These are phyloP conservation scores for Neocatenulostroma microsporum DNA, from an alignment of 2,329 filamentous ascomycete genomes.

Conservation along the genomic window DNA sequence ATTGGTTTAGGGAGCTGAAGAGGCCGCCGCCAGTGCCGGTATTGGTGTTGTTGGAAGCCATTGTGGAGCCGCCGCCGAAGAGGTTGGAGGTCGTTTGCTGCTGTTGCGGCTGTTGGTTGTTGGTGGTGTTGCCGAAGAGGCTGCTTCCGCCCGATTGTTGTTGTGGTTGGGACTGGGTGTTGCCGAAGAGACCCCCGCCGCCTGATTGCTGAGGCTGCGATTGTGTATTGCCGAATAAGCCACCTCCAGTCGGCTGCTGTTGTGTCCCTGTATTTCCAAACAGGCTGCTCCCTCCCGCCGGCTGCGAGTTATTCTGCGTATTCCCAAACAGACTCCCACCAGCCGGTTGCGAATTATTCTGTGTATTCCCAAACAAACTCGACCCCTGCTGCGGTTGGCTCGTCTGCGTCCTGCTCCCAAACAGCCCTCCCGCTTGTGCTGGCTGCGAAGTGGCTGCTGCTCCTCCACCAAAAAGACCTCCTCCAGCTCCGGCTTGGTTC, in stretches of 20 bases:
- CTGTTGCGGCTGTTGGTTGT: slow-evolving; percentile 5
- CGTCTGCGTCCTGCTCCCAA: no score
- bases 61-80: slow-evolving; percentile 16
- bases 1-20: slow-evolving; percentile 14
- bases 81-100: neutral
- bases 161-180: slow-evolving; percentile 12
- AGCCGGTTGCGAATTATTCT: slow-evolving; percentile 7
- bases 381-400: slow-evolving; percentile 19
- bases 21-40: slow-evolving; percentile 19
- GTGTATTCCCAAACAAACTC: slow-evolving; percentile 23
- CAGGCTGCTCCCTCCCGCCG: slow-evolving; percentile 7
- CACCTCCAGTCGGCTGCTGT: slow-evolving; percentile 9
- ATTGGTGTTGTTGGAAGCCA: slow-evolving; percentile 20
- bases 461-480: slow-evolving; percentile 12
- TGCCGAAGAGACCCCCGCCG: slow-evolving; percentile 28
- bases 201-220: slow-evolving; percentile 9
- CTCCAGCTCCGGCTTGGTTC: slow-evolving; percentile 10
- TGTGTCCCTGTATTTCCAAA: slow-evolving; percentile 6
- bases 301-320: slow-evolving; percentile 13
- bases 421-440: slow-evolving; percentile 7
- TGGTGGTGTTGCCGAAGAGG: slow-evolving; percentile 15
- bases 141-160: slow-evolving; percentile 14
- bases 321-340: slow-evolving; percentile 26
- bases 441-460: slow-evolving; percentile 24
- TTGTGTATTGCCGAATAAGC: slow-evolving; percentile 10